A percentile compares a stretch with the other conserved stretches of the same genome.
These are phyloP conservation scores for Groenewaldozyma salmanticensis DNA, from an alignment of 805 yeast species.

Conservation along the genomic window DNA sequence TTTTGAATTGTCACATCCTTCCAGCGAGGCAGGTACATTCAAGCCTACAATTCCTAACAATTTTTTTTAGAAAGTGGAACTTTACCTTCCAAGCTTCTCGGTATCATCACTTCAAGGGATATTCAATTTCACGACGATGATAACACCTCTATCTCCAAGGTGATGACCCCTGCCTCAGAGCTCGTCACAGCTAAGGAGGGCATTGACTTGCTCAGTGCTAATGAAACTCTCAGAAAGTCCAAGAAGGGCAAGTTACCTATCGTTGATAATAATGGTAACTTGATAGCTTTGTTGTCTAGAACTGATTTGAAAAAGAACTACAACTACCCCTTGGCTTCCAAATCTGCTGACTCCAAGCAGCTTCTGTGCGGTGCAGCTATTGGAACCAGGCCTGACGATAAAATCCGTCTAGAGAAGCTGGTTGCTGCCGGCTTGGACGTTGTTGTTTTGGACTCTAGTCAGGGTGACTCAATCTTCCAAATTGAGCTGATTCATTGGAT, in stretches of 20 bases:
- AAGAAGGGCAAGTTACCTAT: conserved; percentile 98
- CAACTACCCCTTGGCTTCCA: conserved; percentile 88
- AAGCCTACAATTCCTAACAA: too few species aligned
- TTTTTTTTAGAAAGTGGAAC: conserved; percentile 60
- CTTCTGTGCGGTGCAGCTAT: conserved; percentile 97
- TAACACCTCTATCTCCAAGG: conserved; percentile 49
- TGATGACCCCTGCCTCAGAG: conserved; percentile 70
- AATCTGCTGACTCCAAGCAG: conserved; percentile 88
- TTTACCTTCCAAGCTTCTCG: conserved; percentile 81
- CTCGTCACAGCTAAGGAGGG: conserved; percentile 67
- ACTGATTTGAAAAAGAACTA: conserved; percentile 96
- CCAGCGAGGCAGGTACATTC: too few species aligned
- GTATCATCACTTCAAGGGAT: conserved; percentile 95
- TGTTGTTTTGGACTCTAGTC: conserved; percentile 90
- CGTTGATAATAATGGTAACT: conserved; percentile 63
- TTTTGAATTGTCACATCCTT: conserved; percentile 5
- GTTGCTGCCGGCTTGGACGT: conserved; percentile 97
- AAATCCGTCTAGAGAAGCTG: conserved; percentile 68
- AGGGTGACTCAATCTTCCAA: conserved; percentile 96
- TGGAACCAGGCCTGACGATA: conserved; percentile 89
- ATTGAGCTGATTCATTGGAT: conserved; percentile 87
- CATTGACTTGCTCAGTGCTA: conserved; percentile 74
- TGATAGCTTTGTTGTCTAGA: conserved; percentile 84
- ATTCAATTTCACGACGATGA: conserved; percentile 85
- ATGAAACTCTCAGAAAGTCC: conserved; percentile 78